Evolutionary conservation across 306 rosid species (phyloP).

Genomic region (Malus sylvestris): DNA sequence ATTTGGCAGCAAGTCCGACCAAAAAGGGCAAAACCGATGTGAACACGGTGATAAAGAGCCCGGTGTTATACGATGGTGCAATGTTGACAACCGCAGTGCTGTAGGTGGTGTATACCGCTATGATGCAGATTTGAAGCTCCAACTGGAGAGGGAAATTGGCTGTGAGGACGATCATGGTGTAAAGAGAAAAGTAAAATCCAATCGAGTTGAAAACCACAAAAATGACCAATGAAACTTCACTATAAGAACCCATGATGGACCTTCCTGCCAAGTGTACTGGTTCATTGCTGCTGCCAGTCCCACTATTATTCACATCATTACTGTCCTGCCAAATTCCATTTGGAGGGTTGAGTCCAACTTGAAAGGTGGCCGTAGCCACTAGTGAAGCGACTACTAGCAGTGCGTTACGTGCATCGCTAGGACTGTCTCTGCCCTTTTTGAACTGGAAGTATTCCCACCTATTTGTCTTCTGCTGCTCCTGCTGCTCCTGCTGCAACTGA

Average conservation of each 20-base stretch:
- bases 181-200: constrained; percentile 21
- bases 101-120: constrained; percentile 8
- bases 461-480: too few relatives aligned
- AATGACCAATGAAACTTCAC: not conserved
- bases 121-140: constrained; percentile 7
- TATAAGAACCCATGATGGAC: constrained; percentile 13
- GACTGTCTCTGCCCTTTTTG: not conserved
- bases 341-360: constrained; percentile 28
- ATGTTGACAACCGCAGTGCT: not conserved
- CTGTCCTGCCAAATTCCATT: constrained; percentile 20
- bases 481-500: too few relatives aligned
- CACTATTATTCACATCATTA: not conserved
- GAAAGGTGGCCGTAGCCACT: constrained; percentile 24
- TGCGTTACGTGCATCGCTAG: constrained; percentile 15
- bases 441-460: constrained; percentile 22
- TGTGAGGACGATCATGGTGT: constrained; percentile 18
- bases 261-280: not conserved
- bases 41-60: not conserved
- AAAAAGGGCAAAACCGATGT: not conserved
- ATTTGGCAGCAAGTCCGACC: too few relatives aligned
- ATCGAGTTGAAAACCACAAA: constrained; percentile 15
- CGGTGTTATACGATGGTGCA: not conserved
- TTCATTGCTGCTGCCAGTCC: not conserved
- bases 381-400: constrained; percentile 20
- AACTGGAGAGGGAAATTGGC: constrained; percentile 15